Evolutionary conservation across 371 early-diverging fungal species (phyloP).

Genomic region (Lichtheimia ornata): DNA sequence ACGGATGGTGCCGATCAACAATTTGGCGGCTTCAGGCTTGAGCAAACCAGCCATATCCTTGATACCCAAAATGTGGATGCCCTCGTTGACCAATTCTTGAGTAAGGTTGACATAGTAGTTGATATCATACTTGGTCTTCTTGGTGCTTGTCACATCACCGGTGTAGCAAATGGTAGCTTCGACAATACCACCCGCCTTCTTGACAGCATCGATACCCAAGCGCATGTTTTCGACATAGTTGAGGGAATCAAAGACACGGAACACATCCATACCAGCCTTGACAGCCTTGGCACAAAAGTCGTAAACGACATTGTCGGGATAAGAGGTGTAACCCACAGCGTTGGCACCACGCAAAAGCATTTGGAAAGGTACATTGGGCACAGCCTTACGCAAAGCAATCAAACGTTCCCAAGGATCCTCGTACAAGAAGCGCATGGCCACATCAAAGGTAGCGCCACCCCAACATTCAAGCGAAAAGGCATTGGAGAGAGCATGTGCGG

Average conservation of each 20-base stretch:
- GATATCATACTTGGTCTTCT: constrained; percentile 76
- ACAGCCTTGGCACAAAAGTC: constrained; percentile 94
- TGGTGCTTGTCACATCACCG: constrained; percentile 86
- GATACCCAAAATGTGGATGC: constrained; percentile 92
- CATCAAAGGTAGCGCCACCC: constrained; percentile 97
- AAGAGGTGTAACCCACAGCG: constrained; percentile 97
- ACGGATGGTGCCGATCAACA: constrained; percentile 84
- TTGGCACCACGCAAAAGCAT: constrained; percentile 97
- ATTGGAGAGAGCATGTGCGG: constrained; percentile 84
- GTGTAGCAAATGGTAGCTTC: constrained; percentile 95
- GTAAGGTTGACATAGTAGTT: constrained; percentile 90
- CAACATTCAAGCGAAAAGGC: constrained; percentile 92
- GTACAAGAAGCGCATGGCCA: constrained; percentile 91
- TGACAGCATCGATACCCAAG: constrained; percentile 92
- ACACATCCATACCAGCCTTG: constrained; percentile 90
- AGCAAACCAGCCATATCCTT: constrained; percentile 98
- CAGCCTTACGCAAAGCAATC: constrained; percentile 72
- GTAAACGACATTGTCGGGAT: constrained; percentile 95
- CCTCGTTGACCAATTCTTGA: constrained; percentile 82
- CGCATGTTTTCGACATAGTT: constrained; percentile 95
- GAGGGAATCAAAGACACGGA: constrained; percentile 95
- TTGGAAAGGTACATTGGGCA: constrained; percentile 96
- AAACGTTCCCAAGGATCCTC: constrained; percentile 97
- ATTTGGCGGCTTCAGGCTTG: constrained; percentile 88
- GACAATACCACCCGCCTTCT: constrained; percentile 91